phyloP scores from a whole-genome alignment of 2,329 filamentous ascomycete species.

The Hymenoscyphus fraxineus region DNA sequence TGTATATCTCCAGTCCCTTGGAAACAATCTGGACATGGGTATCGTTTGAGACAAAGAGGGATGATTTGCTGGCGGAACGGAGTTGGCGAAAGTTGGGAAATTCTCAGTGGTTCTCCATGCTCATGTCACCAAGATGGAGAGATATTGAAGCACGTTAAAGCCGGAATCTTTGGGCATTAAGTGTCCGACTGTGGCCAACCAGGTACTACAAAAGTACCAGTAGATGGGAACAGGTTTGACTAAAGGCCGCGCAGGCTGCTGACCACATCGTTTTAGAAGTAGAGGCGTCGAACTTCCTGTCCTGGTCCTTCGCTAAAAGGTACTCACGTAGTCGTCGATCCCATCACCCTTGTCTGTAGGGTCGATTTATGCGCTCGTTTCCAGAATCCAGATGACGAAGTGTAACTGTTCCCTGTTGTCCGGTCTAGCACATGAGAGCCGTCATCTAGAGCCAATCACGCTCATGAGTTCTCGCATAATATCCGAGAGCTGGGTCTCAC shows the following conservation, averaged over 20 bases:
- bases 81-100: neutral
- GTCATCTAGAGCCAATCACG: slow-evolving; percentile 14
- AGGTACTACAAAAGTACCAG: neutral
- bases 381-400: slow-evolving; percentile 12
- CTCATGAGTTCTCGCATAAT: slow-evolving; percentile 15
- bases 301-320: neutral
- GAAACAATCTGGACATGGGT: slow-evolving; percentile 23
- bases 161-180: neutral
- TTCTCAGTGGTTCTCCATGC: neutral
- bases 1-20: slow-evolving; percentile 16
- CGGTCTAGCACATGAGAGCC: slow-evolving; percentile 13
- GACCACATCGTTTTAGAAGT: neutral
- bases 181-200: neutral
- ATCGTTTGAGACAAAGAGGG: slow-evolving; percentile 10
- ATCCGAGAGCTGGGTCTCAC: slow-evolving; percentile 23
- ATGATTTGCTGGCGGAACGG: neutral
- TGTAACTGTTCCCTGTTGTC: slow-evolving; percentile 10
- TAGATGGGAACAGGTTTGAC: neutral
- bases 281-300: neutral
- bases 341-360: neutral
- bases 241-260: neutral
- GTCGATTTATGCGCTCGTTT: slow-evolving; percentile 17
- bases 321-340: slow-evolving; percentile 7
- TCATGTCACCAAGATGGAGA: neutral
- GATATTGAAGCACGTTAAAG: neutral